phyloP scores from a whole-genome alignment of 2,329 filamentous ascomycete species.

The Coniochaeta pulveracea region DNA sequence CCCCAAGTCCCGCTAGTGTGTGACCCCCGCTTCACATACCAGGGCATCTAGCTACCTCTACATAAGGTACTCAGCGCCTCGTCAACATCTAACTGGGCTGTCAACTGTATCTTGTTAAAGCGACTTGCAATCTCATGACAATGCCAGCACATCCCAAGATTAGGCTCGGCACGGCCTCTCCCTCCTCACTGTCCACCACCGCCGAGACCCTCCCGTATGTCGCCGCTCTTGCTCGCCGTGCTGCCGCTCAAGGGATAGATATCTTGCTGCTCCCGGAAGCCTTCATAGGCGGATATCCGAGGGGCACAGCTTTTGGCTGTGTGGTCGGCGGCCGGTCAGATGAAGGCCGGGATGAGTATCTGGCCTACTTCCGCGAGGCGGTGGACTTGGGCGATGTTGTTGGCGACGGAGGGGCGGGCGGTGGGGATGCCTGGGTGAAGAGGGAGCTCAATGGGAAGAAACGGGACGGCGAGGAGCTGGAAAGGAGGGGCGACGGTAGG shows the following conservation, averaged over 20 bases:
- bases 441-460: conserved; percentile 36
- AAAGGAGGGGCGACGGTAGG: conserved; percentile 45
- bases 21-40: too few relatives aligned
- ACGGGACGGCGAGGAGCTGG: conserved; percentile 22
- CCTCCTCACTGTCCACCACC: conserved; percentile 36
- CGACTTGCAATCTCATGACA: neutral
- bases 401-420: conserved; percentile 46
- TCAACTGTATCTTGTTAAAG: too few relatives aligned
- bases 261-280: conserved; percentile 86
- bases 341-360: conserved; percentile 69
- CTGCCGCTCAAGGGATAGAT: conserved; percentile 44
- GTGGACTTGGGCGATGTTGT: conserved; percentile 76
- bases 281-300: conserved; percentile 84
- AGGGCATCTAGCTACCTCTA: too few relatives aligned
- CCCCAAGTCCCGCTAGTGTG: too few relatives aligned
- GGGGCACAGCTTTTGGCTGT: conserved; percentile 67
- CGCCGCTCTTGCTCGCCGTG: conserved; percentile 47
- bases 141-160: conserved; percentile 19
- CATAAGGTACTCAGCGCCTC: too few relatives aligned
- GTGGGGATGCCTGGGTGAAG: conserved; percentile 60
- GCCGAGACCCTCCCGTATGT: conserved; percentile 56
- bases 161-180: conserved; percentile 45
- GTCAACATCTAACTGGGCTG: too few relatives aligned
- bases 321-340: conserved; percentile 57
- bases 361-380: conserved; percentile 66